phyloP scores from a whole-genome alignment of 371 early-diverging fungal species.

The Rhizomucor pusillus region DNA sequence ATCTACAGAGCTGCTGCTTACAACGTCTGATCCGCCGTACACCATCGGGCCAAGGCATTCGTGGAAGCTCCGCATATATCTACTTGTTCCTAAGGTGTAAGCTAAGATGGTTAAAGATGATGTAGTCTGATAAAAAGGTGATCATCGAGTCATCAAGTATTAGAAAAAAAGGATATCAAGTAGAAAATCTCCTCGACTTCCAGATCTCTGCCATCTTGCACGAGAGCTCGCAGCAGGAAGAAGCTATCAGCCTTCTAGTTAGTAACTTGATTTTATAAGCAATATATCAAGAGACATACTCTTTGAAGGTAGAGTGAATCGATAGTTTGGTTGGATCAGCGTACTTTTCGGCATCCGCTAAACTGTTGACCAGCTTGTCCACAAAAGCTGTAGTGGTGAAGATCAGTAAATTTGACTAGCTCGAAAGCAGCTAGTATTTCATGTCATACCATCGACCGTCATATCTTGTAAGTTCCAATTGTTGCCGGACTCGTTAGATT shows the following conservation, averaged over 20 bases:
- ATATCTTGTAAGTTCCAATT: constrained; percentile 17
- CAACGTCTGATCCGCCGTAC: constrained; percentile 18
- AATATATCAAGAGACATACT: constrained; percentile 2
- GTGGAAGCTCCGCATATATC: constrained; percentile 24
- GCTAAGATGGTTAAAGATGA: constrained; percentile 11
- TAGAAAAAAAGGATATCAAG: constrained; percentile 6
- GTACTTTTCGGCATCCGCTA: neutral
- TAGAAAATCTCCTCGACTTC: constrained; percentile 19
- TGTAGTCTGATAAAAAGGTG: neutral
- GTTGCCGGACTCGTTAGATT: neutral
- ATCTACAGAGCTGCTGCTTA: neutral
- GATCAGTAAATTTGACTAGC: neutral
- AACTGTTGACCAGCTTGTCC: neutral
- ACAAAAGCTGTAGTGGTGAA: neutral
- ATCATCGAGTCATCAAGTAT: neutral
- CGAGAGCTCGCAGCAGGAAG: constrained; percentile 15
- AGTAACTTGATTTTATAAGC: too few relatives aligned
- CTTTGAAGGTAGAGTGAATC: neutral
- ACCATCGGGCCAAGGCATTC: constrained; percentile 41
- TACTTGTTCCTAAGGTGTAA: constrained; percentile 20
- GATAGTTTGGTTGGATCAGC: neutral
- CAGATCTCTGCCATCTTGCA: constrained; percentile 8
- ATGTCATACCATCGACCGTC: constrained; percentile 1
- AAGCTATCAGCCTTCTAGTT: constrained; percentile 9
- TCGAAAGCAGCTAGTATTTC: neutral